Evolutionary conservation across 352 stramenopile species (phyloP), one percentile per base, ranked within the genome.

Genomic region (Phytophthora podocarpi): DNA sequence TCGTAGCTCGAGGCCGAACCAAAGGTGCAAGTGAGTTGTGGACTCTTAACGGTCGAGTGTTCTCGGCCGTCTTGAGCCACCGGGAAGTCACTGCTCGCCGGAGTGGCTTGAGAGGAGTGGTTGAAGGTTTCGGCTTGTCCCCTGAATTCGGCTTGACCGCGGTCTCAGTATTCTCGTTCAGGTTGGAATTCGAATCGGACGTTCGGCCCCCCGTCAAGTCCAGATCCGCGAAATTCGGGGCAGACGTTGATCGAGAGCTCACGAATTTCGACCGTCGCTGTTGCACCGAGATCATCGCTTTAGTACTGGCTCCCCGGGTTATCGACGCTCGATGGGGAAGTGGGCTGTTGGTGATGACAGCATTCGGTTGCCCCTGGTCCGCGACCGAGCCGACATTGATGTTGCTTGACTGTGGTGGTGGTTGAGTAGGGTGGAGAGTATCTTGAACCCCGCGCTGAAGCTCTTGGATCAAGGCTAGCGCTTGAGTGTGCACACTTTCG

Each of bases 41-140:
- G 8, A 11, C 16, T 27, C 62, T 34, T 32, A 70, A 36, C 7
- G 62, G 47, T 20, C 30, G 57, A 32, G 32, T 52, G 27, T 54
- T 58, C 4, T 70, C 62, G 12, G 62, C 39, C 2, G 62, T 70
- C 21, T 70, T 70, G n/a, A 66, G 35, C 62, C 54, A 66, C 3
- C 62, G 39, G 10, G 47, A 23, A 18, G 61, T 65, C 53, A 54
- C n/a, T 16, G 60, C 60, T 64, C 53, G 53, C 23, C 59, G 60
- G 0, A 69, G 34, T 6, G 41, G 51, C 23, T 56, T 58, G 1
- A 16, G 42, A 18, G 55, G 34, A 4, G 24, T 41, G 8, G 24
- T 5, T 21, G 35, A 10, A 60, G 53, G 20, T 30, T 57, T 63
- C 4, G 24, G 1, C 7, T 24, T 34, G 5, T 37, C 27, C 16